Evolutionary conservation across 2,329 filamentous ascomycete genomes (phyloP).

Genomic region (Colletotrichum sp.): DNA sequence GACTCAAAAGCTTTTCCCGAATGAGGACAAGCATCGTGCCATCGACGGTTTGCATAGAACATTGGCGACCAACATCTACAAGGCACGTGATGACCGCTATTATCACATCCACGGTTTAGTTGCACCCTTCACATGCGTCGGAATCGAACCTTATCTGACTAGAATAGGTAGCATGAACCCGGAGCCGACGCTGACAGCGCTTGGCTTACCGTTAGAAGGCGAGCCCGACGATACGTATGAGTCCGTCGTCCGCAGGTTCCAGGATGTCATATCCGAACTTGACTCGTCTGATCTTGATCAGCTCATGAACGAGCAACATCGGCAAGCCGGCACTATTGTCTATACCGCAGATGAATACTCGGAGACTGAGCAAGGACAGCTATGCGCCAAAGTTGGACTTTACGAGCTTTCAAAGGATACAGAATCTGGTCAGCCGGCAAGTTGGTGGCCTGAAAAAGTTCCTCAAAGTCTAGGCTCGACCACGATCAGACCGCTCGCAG

Average conservation of each 20-base stretch:
- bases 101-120: conserved; percentile 24
- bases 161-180: conserved; percentile 16
- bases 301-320: conserved; percentile 23
- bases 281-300: conserved; percentile 23
- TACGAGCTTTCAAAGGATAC: conserved; percentile 14
- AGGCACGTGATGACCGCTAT: conserved; percentile 25
- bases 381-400: conserved; percentile 22
- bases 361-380: conserved; percentile 28
- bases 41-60: background rate
- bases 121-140: background rate
- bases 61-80: conserved; percentile 26
- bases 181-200: conserved; percentile 9
- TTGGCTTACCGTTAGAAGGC: conserved; percentile 17
- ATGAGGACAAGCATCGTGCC: background rate
- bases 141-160: background rate
- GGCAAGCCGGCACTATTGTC: conserved; percentile 30
- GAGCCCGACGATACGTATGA: conserved; percentile 22
- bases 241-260: conserved; percentile 11
- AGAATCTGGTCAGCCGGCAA: conserved; percentile 28
- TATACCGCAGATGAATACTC: conserved; percentile 28
- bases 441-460: conserved; percentile 42
- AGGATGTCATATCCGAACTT: conserved; percentile 15
- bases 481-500: conserved; percentile 45
- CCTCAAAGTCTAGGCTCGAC: conserved; percentile 25
- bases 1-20: background rate